These are phyloP conservation scores for Xylariales sp. DNA, from an alignment of 2,329 filamentous ascomycete genomes.

Conservation along the genomic window DNA sequence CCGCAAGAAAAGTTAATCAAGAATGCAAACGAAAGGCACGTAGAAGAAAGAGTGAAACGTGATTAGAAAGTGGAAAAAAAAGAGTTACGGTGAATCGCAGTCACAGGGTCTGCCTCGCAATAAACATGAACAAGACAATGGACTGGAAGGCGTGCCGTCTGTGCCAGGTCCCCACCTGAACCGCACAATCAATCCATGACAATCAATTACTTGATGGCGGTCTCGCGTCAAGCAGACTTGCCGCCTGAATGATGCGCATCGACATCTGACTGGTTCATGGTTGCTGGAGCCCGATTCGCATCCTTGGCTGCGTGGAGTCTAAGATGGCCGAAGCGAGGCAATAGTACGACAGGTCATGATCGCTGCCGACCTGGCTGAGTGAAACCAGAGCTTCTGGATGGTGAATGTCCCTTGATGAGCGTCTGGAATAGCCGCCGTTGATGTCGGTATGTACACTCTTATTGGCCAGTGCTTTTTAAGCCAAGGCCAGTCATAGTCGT, in stretches of 20 bases:
- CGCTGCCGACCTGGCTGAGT: conserved; percentile 20
- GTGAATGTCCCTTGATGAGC: conserved; percentile 20
- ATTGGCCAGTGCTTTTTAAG: conserved; percentile 16
- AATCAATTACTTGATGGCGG: conserved; percentile 4
- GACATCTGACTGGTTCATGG: conserved; percentile 16
- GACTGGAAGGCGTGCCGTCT: not conserved
- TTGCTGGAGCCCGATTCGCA: conserved; percentile 3
- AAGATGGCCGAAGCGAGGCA: conserved; percentile 11
- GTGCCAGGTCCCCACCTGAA: conserved; percentile 1
- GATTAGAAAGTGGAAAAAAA: too few relatives aligned
- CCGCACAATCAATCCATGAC: conserved; percentile 3
- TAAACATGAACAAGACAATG: conserved; percentile 2
- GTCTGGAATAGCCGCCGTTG: conserved; percentile 26
- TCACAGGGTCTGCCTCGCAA: too few relatives aligned
- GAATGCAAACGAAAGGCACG: too few relatives aligned
- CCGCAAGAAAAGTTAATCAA: too few relatives aligned
- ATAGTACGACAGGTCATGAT: conserved; percentile 11
- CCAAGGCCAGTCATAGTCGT: conserved; percentile 15
- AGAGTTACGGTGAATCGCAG: too few relatives aligned
- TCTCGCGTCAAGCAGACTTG: conserved; percentile 9
- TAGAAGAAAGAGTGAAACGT: too few relatives aligned
- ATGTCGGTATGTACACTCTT: conserved; percentile 6
- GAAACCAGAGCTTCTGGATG: conserved; percentile 19
- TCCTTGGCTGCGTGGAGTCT: not conserved
- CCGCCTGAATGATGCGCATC: conserved; percentile 8